Base-by-base conservation (phyloP, 441 rosid species). In the Daphne laureola region DNA sequence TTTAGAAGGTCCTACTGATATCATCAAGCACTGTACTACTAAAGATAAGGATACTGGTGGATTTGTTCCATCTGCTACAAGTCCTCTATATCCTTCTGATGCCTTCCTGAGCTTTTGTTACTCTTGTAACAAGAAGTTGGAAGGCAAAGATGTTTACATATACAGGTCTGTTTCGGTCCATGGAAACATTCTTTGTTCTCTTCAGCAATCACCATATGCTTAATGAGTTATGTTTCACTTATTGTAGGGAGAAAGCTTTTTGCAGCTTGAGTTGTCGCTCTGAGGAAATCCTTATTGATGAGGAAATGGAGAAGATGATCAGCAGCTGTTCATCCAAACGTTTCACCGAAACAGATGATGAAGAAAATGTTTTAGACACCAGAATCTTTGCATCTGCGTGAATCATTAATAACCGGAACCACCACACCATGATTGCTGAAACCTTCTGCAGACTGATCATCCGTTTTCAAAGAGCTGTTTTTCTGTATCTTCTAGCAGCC, bases 241-340 rank as follows among this genome's bases (percentile, higher is more conserved):
- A 51, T 51, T 78, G 71, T 81, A 91, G 98, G 47, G 94, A 84
- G 74, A 87, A 75, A 65, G 73, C 90, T 5, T 90, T 90, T 59
- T 90, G 96, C 79, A 90, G 97, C 36, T 55, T 2, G 1, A 67
- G 64, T 43, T 90, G 97, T 66, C 86, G 92, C 3, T 61, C 67
- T 0, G 73, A 68, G 64, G 94, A 78, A 81, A 80, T 87, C 62
- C 65, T 78, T 71, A 58, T 73, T 3, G 94, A 78, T n/a, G 84
- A 84, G 45, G 81, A 73, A 62, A 2, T 73, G 62, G 86, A 76
- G 71, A 65, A 71, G 41, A 23, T 54, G 57, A 54, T 14, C 11
- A 38, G 55, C 38, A 59, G 43, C 14, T 13, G 55, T 25, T 54
- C 61, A 1, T 65, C 58, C n/a, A 61, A 73, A 46, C 26, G 55